Conservation (phyloP, 768 basidiomycete species). For the Auriculariales sp. region DNA sequence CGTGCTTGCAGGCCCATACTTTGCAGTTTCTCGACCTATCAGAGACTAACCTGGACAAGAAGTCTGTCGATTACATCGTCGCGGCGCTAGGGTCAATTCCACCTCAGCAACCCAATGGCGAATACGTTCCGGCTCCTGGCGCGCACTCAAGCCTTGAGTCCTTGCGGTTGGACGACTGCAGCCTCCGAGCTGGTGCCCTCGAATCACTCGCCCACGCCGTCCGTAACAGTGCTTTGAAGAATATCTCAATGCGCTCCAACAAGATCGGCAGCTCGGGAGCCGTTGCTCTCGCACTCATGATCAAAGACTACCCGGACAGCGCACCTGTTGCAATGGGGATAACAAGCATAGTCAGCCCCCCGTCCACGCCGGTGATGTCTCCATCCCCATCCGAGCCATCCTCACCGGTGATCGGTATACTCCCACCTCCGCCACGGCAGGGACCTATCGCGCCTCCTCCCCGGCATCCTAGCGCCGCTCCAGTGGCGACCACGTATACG, state of each 20-base stretch:
- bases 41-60: constrained; percentile 73
- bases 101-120: constrained; percentile 8
- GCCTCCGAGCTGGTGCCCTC: constrained; percentile 53
- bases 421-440: constrained; percentile 17
- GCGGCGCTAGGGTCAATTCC: constrained; percentile 36
- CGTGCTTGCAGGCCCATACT: constrained; percentile 38
- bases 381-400: constrained; percentile 22
- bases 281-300: constrained; percentile 89
- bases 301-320: constrained; percentile 86
- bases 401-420: constrained; percentile 15
- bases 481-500: constrained; percentile 61
- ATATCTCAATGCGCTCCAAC: constrained; percentile 85
- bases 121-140: constrained; percentile 6
- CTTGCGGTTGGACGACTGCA: constrained; percentile 79
- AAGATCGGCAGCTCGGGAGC: constrained; percentile 73
- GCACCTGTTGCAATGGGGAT: constrained; percentile 21
- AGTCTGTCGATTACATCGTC: constrained; percentile 68
- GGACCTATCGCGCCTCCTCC: constrained; percentile 33
- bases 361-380: constrained; percentile 14
- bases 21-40: constrained; percentile 85
- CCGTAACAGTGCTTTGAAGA: constrained; percentile 67
- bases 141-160: constrained; percentile 41
- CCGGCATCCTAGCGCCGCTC: constrained; percentile 31
- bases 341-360: constrained; percentile 8
- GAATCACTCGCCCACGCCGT: constrained; percentile 75